Base-by-base conservation (phyloP, 768 basidiomycete species). In the Bullera alba region DNA sequence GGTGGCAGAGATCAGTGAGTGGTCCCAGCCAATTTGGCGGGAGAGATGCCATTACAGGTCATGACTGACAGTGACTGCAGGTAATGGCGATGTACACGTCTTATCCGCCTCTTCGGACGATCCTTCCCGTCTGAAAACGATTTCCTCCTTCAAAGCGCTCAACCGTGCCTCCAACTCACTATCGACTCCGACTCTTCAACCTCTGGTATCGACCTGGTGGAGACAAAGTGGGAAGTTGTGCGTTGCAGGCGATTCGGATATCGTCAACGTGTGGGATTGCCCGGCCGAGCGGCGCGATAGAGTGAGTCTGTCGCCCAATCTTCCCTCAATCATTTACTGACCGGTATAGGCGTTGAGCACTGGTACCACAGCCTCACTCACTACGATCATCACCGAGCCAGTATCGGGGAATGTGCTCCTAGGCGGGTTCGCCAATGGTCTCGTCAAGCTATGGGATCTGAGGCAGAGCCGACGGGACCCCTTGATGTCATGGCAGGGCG, bases 201-300 rank as follows among this genome's bases (percentile, higher is more conserved):
- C 32, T 22, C 23, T 69, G 29, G 34, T 49, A 4, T 55, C 54
- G 2, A 51, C 56, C 14, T 69, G 67, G 67, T 69, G 52, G 49
- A 48, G 67, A 17, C 60, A 62, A 32, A 50, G 46, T 12, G 67
- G 67, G 6, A 42, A 50, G 23, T 38, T 69, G 17, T 46, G 36
- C 21, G 61, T 69, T 0, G 67, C 57, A 1, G 67, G 67, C 2
- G 28, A 48, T 26, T 46, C 48, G 21, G 46, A 48, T 14, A 46
- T 54, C 8, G 48, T 69, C 32, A 65, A 63, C 25, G 54, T 63
- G 3, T 69, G 67, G 67, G 67, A 69, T 46, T 60, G 58, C 48
- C 63, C 63, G 5, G 61, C 63, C 5, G 67, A 69, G 39, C 46
- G 58, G 23, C 53, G 61, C 38, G 49, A 60, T 25, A 43, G 53